Percentiles rank a stretch among this genome's conserved stretches.
These are phyloP conservation scores for Alternaria triticimaculans DNA, from an alignment of 2,329 filamentous ascomycete genomes.

Conservation along the genomic window DNA sequence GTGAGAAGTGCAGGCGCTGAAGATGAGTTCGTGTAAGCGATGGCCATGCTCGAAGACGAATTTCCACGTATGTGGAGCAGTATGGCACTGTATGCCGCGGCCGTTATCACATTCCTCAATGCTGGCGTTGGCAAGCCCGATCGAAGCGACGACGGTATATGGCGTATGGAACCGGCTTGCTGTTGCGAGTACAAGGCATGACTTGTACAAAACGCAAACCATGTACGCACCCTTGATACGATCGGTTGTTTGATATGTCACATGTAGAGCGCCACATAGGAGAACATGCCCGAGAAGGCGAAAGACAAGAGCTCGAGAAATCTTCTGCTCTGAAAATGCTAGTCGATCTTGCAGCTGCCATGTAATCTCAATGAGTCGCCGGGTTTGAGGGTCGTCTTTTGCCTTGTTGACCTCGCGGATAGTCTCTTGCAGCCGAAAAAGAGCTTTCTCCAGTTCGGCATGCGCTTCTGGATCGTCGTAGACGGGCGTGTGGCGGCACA, in stretches of 20 bases:
- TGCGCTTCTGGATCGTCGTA: slow-evolving; percentile 85
- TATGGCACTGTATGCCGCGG: slow-evolving; percentile 83
- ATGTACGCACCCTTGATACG: slow-evolving; percentile 79
- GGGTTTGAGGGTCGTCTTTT: slow-evolving; percentile 76
- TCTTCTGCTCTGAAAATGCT: slow-evolving; percentile 68
- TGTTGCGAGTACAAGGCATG: slow-evolving; percentile 78
- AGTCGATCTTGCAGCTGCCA: slow-evolving; percentile 85
- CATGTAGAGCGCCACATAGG: slow-evolving; percentile 82
- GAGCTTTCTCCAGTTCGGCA: slow-evolving; percentile 75
- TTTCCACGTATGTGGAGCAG: slow-evolving; percentile 90
- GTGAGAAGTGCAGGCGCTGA: slow-evolving; percentile 81
- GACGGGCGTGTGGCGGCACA: slow-evolving; percentile 82
- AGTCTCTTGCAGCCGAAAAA: slow-evolving; percentile 74
- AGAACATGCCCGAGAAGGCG: slow-evolving; percentile 80
- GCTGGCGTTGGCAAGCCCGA: slow-evolving; percentile 69
- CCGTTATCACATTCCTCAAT: slow-evolving; percentile 79
- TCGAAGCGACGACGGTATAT: slow-evolving; percentile 77
- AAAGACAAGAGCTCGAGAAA: slow-evolving; percentile 59
- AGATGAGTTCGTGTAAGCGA: slow-evolving; percentile 80
- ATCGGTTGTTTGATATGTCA: slow-evolving; percentile 77
- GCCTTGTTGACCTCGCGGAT: slow-evolving; percentile 83
- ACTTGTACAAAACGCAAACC: slow-evolving; percentile 82
- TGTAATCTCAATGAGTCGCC: slow-evolving; percentile 76
- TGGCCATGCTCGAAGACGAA: slow-evolving; percentile 79
- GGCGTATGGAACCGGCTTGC: slow-evolving; percentile 68